phyloP scores from a whole-genome alignment of 2,329 filamentous ascomycete genomes.

The Alternaria hordeiaustralica region DNA sequence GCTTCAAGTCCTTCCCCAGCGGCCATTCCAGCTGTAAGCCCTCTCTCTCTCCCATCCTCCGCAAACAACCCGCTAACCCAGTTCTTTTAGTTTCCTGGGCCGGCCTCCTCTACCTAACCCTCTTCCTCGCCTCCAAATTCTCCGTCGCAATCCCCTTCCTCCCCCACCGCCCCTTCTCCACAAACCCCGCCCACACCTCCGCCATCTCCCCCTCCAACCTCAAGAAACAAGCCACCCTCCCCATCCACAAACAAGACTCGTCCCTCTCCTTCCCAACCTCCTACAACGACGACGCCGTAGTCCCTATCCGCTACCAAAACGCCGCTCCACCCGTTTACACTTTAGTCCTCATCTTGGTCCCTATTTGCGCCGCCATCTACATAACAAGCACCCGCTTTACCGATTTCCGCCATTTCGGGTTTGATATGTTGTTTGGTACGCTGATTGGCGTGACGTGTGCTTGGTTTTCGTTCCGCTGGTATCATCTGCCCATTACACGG shows the following conservation, averaged over 20 bases:
- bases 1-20: slow-evolving; percentile 83
- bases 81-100: slow-evolving; percentile 66
- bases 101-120: slow-evolving; percentile 81
- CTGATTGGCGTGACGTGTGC: slow-evolving; percentile 75
- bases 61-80: background rate
- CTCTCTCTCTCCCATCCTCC: background rate
- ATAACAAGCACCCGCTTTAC: slow-evolving; percentile 86
- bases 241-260: slow-evolving; percentile 34
- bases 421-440: slow-evolving; percentile 88
- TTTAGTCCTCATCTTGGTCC: slow-evolving; percentile 71
- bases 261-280: slow-evolving; percentile 23
- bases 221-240: slow-evolving; percentile 27
- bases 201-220: slow-evolving; percentile 50
- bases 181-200: slow-evolving; percentile 58
- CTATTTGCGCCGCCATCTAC: slow-evolving; percentile 77
- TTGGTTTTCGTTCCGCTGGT: slow-evolving; percentile 81
- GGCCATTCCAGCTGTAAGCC: slow-evolving; percentile 72
- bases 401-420: slow-evolving; percentile 89
- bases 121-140: slow-evolving; percentile 87
- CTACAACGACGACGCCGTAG: slow-evolving; percentile 42
- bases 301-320: slow-evolving; percentile 71
- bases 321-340: slow-evolving; percentile 85
- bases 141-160: slow-evolving; percentile 76
- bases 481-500: slow-evolving; percentile 79
- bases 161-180: slow-evolving; percentile 55